Base-by-base conservation (phyloP, 2,329 filamentous ascomycete genomes). In the Epichloe typhina region DNA sequence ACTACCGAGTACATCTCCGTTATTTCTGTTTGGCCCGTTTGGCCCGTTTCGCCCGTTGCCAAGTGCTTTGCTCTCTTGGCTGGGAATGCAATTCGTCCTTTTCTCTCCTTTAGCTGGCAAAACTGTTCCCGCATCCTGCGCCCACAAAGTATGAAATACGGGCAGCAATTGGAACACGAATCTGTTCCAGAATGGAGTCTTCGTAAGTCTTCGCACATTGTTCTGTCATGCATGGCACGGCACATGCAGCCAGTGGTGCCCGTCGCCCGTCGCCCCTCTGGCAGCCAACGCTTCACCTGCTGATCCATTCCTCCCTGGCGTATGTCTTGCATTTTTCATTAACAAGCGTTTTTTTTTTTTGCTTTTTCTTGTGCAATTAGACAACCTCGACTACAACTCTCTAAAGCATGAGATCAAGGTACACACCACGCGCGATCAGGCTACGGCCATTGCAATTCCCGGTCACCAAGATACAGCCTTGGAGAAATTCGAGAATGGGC, bases 361-460 rank as follows among this genome's bases (percentile, higher is more conserved):
- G 4, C 6, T 13, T 31, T 8, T 31, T 31, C 26, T 35, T 49
- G n/a, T 46, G 19, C 40, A 36, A 33, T 17, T 42, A 88, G 84
- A 90, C 65, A 93, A 94, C 67, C 81, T 94, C 67, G 88, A 93
- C 66, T 94, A 94, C 73, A 88, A 91, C 65, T 85, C 86, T 46
- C 77, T 94, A 56, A 94, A 94, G 68, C 77, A 86, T 64, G 76
- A 87, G 61, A 91, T 94, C 72, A 93, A 91, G 66, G 77, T 77
- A 53, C 79, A 88, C 62, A 94, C 88, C 2, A 84, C 82, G 12
- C 78, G 76, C 43, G 80, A 83, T 65, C 80, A 85, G 59, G 83
- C 82, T 46, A 73, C 72, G 31, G 83, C 84, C 44, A 80, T 89
- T 51, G 75, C 82, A 19, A 90, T 93, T 50, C 87, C 87, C 1